Conservation (phyloP, 345 rosid species). For the Citrus medica region DNA sequence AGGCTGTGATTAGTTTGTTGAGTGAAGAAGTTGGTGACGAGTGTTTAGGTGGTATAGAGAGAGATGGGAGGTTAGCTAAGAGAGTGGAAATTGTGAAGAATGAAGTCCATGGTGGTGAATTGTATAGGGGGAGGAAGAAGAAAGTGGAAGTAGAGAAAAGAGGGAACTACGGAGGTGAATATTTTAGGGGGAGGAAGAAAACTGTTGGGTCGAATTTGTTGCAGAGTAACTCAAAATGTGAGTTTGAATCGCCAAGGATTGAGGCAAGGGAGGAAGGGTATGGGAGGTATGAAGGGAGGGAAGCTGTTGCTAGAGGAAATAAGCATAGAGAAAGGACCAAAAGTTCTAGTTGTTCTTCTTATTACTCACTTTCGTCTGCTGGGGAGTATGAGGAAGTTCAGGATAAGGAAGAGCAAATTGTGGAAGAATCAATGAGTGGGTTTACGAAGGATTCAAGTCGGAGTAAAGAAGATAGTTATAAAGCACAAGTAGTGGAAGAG, state of each 20-base stretch:
- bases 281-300: constrained; percentile 31
- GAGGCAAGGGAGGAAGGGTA: constrained; percentile 26
- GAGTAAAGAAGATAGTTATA: constrained; percentile 17
- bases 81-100: constrained; percentile 34
- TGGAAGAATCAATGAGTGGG: constrained; percentile 28
- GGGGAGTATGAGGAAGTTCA: constrained; percentile 49
- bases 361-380: constrained; percentile 65
- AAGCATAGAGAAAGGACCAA: constrained; percentile 35
- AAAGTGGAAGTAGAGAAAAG: constrained; percentile 27
- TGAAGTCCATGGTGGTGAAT: constrained; percentile 31
- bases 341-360: constrained; percentile 69
- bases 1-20: constrained; percentile 72
- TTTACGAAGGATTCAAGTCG: constrained; percentile 19
- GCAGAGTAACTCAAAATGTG: constrained; percentile 30
- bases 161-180: constrained; percentile 22
- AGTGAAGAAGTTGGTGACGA: constrained; percentile 60
- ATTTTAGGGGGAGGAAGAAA: constrained; percentile 25
- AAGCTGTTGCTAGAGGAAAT: constrained; percentile 28
- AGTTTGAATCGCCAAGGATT: constrained; percentile 17
- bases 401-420: constrained; percentile 27
- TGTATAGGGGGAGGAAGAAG: constrained; percentile 27
- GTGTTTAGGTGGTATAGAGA: constrained; percentile 25
- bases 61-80: constrained; percentile 28
- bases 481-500: constrained; percentile 23
- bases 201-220: constrained; percentile 23